Evolutionary conservation across 345 rosid species (phyloP).

Genomic region (Atalantia buxifolia): DNA sequence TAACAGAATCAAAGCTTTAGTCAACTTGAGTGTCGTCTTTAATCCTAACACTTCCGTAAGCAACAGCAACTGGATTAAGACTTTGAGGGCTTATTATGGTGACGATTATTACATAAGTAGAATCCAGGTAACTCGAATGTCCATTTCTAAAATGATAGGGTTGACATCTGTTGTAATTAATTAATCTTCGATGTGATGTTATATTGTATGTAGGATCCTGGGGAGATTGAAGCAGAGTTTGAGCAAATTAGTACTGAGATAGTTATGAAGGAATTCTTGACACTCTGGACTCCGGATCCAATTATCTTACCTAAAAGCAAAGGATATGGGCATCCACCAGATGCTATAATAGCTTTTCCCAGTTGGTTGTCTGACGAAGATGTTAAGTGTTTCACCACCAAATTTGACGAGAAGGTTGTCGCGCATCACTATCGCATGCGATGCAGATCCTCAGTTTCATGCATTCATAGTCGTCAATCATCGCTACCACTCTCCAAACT

Average conservation of each 20-base stretch:
- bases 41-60: constrained; percentile 39
- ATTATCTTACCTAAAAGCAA: too few species aligned
- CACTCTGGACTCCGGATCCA: constrained; percentile 41
- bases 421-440: too few species aligned
- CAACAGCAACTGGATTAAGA: constrained; percentile 39
- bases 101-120: constrained; percentile 77
- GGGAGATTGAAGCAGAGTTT: constrained; percentile 67
- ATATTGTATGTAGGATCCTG: constrained; percentile 37
- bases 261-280: constrained; percentile 44
- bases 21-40: constrained; percentile 52
- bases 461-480: too few species aligned
- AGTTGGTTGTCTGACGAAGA: constrained; percentile 65
- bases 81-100: constrained; percentile 40
- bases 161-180: too few species aligned
- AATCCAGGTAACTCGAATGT: constrained; percentile 43
- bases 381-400: constrained; percentile 39
- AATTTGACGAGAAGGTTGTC: constrained; percentile 53
- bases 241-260: constrained; percentile 32
- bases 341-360: constrained; percentile 39
- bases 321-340: constrained; percentile 31
- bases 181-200: not conserved
- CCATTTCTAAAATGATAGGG: too few species aligned
- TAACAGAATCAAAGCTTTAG: constrained; percentile 60
- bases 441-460: too few species aligned
- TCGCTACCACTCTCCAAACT: too few species aligned